Evolutionary conservation across 106 monocot species (phyloP).

Genomic region (Allium cepa): DNA sequence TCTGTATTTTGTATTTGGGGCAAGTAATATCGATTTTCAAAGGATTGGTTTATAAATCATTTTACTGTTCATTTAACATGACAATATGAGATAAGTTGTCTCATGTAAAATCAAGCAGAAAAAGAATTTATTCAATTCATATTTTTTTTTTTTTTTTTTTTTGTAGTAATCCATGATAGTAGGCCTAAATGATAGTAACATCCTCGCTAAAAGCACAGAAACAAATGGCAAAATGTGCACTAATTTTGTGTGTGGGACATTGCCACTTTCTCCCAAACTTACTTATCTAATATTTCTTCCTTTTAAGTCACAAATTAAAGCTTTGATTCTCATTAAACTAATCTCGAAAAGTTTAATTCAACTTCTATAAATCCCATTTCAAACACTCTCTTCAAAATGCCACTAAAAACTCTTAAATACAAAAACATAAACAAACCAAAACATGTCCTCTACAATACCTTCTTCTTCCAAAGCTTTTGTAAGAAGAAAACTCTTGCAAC

Average conservation of each 20-base stretch:
- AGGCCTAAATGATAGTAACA: no score
- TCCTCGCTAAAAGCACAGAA: no score
- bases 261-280: neutral
- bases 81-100: no score
- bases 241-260: neutral
- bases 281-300: neutral
- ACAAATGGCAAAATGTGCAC: neutral
- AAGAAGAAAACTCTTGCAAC: slow-evolving; percentile 13
- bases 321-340: neutral
- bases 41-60: no score
- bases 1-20: no score
- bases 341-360: neutral
- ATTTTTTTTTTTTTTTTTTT: no score
- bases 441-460: slow-evolving; percentile 6
- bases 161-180: no score
- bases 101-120: no score
- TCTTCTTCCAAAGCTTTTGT: neutral
- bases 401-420: neutral
- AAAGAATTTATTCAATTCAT: no score
- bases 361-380: neutral
- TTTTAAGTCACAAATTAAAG: neutral
- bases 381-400: slow-evolving; percentile 2
- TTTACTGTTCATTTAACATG: no score
- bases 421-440: neutral
- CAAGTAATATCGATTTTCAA: no score